Evolutionary conservation across 306 rosid species (phyloP), one percentile per base, ranked within the genome.

Genomic region (Quercus dentata): DNA sequence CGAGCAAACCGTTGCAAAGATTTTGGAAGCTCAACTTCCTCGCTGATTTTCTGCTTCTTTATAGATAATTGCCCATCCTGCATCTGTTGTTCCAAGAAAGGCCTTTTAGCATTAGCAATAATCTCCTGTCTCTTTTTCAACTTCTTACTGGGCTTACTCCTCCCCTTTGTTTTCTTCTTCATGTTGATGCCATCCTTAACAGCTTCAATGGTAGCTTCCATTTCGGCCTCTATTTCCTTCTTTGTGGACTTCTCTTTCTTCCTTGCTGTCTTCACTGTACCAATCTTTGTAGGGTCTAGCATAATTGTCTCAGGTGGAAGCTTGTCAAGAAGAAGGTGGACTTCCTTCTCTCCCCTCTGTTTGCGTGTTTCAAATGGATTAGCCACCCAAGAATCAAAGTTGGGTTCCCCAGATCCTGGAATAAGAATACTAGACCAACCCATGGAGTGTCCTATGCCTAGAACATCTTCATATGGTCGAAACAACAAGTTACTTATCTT

Each of bases 371-470:
- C 97, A 33, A 90, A 95, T 52, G 97, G 99, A 64, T 92, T 91
- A 0, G 97, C 99, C 76, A 92, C 93, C 92, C 92, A 92, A 7
- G 98, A 76, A 75, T 91, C 97, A 1, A 90, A 95, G 87, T 92
- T 92, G 73, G 97, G 97, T 62, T 95, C 97, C 63, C 99, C 99
- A 12, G 97, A 92, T 78, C 99, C 98, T 41, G 99, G 99, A 78
- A 92, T 85, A 56, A 92, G 93, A 83, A 95, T 91, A 74, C 96
- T 92, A 68, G 97, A 95, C 90, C 89, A 95, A 14, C 98, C 98
- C 98, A 85, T 91, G 15, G 99, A 92, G 81, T 92, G 99, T 31
- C 99, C 99, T 57, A 92, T 88, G 79, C 86, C 87, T 10, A 95
- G 75, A 86, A 89, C 98, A 79, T 95, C 99, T 87, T 95, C 99